Base-by-base conservation (phyloP, 2,329 filamentous ascomycete genomes). In the Exophiala xenobiotica region DNA sequence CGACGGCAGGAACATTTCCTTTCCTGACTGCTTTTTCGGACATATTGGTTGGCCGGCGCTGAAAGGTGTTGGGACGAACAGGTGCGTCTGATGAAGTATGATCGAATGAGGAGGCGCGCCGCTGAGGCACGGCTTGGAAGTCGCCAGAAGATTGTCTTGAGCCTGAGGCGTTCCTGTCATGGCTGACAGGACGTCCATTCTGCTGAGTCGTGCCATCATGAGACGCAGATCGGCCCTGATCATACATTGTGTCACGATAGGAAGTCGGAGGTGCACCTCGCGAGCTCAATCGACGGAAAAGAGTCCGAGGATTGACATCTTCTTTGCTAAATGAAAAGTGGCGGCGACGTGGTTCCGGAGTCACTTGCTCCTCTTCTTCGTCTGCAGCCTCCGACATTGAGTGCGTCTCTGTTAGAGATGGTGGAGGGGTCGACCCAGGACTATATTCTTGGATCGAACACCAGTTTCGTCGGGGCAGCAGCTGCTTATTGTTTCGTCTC, bases 391-490 rank as follows among this genome's bases (percentile, higher is more conserved):
- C 52, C n/a, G 59, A 59, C 14, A 46, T 31, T 26, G 64, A 61
- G 26, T 65, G 63, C 53, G 75, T 69, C 39, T 75, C 70, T 1
- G 79, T 75, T 2, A 88, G 89, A 1, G 86, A 84, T 2, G 79
- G 77, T 1, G 83, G 81, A 9, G 90, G 90, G 1, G 88, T 95
- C 26, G 73, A 75, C 2, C 88, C 89, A 1, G 91, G 90, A 7
- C 82, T 76, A 71, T 95, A 97, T 65, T 88, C 80, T 46, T 88
- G 81, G 62, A 99, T 95, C 2, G 90, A 88, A 68, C 92, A 97
- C 88, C 92, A 99, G 67, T 99, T 99, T 24, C 93, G 82, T 53
- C 93, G 86, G 16, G 91, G 91, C 7, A 97, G 76, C 1, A 99
- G 76, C 54, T 86, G 84, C 64, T 90, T 95, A 68, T 99, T 99